These are phyloP conservation scores for Chamaecyparis obtusa DNA, from an alignment of 75 land plant species.

Conservation along the genomic window DNA sequence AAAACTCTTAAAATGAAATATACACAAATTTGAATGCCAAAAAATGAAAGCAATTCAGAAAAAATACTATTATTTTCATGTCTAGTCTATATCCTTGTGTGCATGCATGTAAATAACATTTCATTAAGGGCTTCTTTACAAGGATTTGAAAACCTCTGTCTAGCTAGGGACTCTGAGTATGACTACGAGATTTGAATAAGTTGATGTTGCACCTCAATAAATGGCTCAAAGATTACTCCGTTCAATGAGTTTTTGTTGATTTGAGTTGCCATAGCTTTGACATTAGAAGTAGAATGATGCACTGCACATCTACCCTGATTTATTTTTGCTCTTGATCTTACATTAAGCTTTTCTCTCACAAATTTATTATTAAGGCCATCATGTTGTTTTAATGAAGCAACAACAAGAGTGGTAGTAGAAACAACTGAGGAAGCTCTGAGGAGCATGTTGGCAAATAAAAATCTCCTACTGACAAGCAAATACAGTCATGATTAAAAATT, in stretches of 20 bases:
- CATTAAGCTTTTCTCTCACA: not conserved
- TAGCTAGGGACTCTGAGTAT: slow-evolving; percentile 62
- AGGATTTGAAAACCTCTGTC: slow-evolving; percentile 52
- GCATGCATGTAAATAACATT: too few species aligned
- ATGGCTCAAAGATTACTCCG: slow-evolving; percentile 81
- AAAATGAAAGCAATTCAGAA: too few species aligned
- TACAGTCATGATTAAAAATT: not conserved
- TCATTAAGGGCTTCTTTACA: slow-evolving; percentile 59
- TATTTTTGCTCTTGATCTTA: not conserved
- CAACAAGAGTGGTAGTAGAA: not conserved
- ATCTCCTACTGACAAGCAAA: not conserved
- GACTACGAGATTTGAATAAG: slow-evolving; percentile 50
- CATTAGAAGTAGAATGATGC: not conserved
- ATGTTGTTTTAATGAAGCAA: not conserved
- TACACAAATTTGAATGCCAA: too few species aligned
- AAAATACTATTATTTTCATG: too few species aligned
- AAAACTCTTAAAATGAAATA: too few species aligned
- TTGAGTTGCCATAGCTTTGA: not conserved
- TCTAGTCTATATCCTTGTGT: too few species aligned
- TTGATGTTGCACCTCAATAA: slow-evolving; percentile 76
- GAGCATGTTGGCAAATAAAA: not conserved
- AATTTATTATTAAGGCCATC: not conserved
- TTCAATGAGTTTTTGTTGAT: slow-evolving; percentile 22
- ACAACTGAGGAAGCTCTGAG: not conserved
- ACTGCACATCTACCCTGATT: slow-evolving; percentile 14